phyloP scores from a whole-genome alignment of 1,139 yeast species.

The Wickerhamomyces sp. region DNA sequence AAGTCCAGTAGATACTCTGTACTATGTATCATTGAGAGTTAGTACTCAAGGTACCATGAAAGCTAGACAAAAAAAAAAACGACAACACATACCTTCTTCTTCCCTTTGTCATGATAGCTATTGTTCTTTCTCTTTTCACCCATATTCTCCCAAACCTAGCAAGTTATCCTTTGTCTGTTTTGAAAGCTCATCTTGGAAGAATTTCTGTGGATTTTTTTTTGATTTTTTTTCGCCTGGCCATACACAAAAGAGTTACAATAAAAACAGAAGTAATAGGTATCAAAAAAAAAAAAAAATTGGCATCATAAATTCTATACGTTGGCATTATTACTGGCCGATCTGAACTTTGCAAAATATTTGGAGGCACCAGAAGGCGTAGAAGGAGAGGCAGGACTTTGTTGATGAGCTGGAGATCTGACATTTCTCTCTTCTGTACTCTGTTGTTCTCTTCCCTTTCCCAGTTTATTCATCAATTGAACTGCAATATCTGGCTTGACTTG shows the following conservation, averaged over 20 bases:
- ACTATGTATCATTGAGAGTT: conserved; percentile 24
- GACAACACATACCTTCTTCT: conserved; percentile 9
- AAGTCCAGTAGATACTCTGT: conserved; percentile 41
- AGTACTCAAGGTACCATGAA: neutral
- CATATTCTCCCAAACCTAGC: conserved; percentile 22
- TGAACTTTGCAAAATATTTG: conserved; percentile 1
- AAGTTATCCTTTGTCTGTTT: no score
- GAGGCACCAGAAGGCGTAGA: neutral
- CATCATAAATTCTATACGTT: neutral
- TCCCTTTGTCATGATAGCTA: conserved; percentile 21
- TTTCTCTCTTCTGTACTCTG: conserved; percentile 9
- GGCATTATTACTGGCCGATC: neutral
- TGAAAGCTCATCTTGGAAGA: no score
- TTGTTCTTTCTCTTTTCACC: conserved; percentile 30
- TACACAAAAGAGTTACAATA: no score
- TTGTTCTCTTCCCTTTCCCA: conserved; percentile 2
- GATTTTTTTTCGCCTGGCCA: no score
- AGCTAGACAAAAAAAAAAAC: no score
- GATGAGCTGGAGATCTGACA: neutral
- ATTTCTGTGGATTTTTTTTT: no score
- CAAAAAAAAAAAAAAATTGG: neutral
- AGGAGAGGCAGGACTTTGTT: neutral
- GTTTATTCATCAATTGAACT: conserved; percentile 40
- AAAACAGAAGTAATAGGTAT: neutral
- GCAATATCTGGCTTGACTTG: conserved; percentile 61